Base-by-base conservation (phyloP, 2,329 filamentous ascomycete genomes). In the Fusarium sp. region DNA sequence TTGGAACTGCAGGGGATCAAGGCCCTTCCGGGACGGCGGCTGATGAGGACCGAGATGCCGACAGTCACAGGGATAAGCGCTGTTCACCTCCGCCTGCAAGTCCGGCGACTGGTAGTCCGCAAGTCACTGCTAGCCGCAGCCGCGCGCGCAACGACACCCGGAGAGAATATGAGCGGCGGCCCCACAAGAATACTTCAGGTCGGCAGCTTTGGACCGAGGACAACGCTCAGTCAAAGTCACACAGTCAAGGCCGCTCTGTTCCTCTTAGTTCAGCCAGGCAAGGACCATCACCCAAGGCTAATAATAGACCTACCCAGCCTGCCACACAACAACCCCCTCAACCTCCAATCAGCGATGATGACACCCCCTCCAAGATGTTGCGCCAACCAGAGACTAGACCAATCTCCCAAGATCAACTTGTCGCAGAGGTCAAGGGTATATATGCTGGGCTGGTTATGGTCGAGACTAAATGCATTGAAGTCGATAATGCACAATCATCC, bases 401-500 rank as follows among this genome's bases (percentile, higher is more conserved):
- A 0, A 94, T 96, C 9, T 90, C 89, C 0, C 90, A 93, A 64
- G 90, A 94, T 1, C 91, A 97, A 70, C 83, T 97, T 0, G 88
- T 93, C 0, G 88, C 89, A 1, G 93, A 97, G 72, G 91, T 97
- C 0, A 93, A 93, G 60, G 89, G 89, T 0, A 96, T 96, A 5
- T 97, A 97, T 72, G 89, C 90, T 0, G 93, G 92, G 0, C 80
- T 97, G 0, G 90, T 93, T 0, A 92, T 96, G 88, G 92, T 97
- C 0, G 95, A 98, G 75, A 88, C 87, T 26, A 93, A 96, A 71
- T 95, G 93, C 72, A 94, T 97, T 1, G 91, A 97, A 55, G 90
- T 97, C 1, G 92, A 95, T 70, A 89, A 87, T 10, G 84, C 87
- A 0, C 86, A 89, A 44, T 84, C 83, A 0, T 80, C 81, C 0